Base-by-base conservation (phyloP, 1,284 basidiomycete genomes). In the Cryptococcus wingfieldii region DNA sequence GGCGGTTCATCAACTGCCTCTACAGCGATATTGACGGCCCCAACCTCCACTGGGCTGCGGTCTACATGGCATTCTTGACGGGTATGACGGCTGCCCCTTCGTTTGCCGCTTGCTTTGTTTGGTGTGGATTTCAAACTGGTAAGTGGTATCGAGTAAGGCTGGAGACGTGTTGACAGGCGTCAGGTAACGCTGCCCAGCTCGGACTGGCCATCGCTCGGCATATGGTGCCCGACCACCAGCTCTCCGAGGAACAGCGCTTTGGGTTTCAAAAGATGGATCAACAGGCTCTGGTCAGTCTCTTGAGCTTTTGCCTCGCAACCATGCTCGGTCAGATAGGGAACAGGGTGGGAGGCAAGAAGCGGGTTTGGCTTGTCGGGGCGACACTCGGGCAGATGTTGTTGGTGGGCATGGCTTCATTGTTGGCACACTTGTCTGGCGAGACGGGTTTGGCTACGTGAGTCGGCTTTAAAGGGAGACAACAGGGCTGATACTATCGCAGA, bases 41-140 rank as follows among this genome's bases (percentile, higher is more conserved):
- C 18, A 41, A 38, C 28, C 39, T 57, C 13, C 39, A 51, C 23
- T 16, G 27, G 0, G 78, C 78, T 5, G 79, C 90, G 47, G 81
- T 85, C 5, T 83, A 82, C 7, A 90, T 84, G 70, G 90, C 88
- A 74, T 90, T 91, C 75, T 85, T 92, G 83, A 92, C 89, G 0
- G 90, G 89, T 0, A 88, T 84, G 76, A 86, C 89, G 82, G 87
- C 68, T 63, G 81, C 84, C 2, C 79, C 90, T n/a, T 85, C 84
- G 0, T 92, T 90, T 79, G 84, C 87, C 43, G 67, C 89, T 5
- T 80, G 87, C 55, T 90, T 85, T 70, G 83, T 90, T 27, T 91
- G 89, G 89, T 87, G 86, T 69, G 88, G 86, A 3, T 90, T 90
- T 74, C 88, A 90, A 74, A 90, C 75, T 13, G 31, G 31, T 34